These are phyloP conservation scores for Dictyostelium capitatum DNA, from an alignment of 78 protist genomes.

Conservation along the genomic window DNA sequence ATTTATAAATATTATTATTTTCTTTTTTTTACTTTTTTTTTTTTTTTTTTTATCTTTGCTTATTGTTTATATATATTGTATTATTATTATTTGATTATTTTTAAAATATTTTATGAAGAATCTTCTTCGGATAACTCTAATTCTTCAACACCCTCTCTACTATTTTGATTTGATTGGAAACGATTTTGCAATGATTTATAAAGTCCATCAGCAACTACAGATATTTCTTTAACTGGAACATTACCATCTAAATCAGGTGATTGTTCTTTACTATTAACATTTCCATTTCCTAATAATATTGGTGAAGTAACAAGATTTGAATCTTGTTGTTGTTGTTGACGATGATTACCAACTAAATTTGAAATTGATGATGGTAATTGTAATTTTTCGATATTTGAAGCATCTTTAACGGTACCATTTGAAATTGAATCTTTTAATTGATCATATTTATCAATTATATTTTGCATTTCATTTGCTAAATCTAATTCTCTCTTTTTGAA, in stretches of 20 bases:
- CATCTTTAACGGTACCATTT: conserved; percentile 17
- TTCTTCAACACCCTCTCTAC: conserved; percentile 51
- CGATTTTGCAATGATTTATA: conserved; percentile 49
- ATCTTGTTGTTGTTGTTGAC: background rate
- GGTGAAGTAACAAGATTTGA: conserved; percentile 11
- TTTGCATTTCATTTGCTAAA: conserved; percentile 17
- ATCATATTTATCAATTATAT: conserved; percentile 31
- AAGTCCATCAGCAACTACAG: conserved; percentile 51
- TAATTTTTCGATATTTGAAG: background rate
- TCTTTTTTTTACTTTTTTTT: too few relatives aligned
- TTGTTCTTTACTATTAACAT: background rate
- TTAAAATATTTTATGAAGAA: background rate
- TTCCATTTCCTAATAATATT: background rate
- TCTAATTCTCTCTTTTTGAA: conserved; percentile 57
- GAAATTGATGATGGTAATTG: background rate
- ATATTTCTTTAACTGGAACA: background rate
- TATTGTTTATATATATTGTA: background rate
- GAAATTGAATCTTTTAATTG: conserved; percentile 1
- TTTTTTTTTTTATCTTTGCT: too few relatives aligned
- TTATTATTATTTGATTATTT: background rate
- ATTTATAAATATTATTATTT: too few relatives aligned
- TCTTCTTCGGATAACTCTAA: conserved; percentile 27
- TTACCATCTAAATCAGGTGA: background rate
- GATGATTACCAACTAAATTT: background rate
- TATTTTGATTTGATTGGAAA: conserved; percentile 1